Evolutionary conservation across 768 basidiomycete species (phyloP).

Genomic region (Phanerodontia chrysosporium): DNA sequence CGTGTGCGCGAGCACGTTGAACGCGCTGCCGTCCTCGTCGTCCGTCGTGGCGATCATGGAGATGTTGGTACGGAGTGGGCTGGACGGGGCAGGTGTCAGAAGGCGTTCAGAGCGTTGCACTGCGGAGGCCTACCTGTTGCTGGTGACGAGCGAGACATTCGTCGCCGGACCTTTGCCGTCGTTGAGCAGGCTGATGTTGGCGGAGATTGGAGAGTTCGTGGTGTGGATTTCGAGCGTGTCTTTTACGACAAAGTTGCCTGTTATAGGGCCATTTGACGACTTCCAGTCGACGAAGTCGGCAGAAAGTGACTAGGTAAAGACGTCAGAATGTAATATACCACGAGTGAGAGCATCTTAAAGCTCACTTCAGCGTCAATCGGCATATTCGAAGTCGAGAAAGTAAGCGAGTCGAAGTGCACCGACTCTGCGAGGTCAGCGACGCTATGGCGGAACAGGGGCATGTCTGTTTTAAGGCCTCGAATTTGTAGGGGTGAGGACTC

Average conservation of each 20-base stretch:
- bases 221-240: slow-evolving; percentile 27
- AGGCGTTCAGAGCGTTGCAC: background rate
- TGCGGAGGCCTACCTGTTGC: slow-evolving; percentile 37
- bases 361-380: slow-evolving; percentile 2
- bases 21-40: slow-evolving; percentile 26
- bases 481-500: slow-evolving; percentile 19
- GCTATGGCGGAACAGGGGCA: slow-evolving; percentile 27
- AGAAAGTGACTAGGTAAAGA: slow-evolving; percentile 27
- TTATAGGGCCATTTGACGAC: slow-evolving; percentile 32
- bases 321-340: background rate
- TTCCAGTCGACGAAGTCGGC: slow-evolving; percentile 18
- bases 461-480: slow-evolving; percentile 24
- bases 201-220: slow-evolving; percentile 31
- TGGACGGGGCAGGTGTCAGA: slow-evolving; percentile 14
- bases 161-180: slow-evolving; percentile 21
- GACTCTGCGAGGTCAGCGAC: slow-evolving; percentile 25
- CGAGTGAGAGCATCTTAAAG: background rate
- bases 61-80: slow-evolving; percentile 29
- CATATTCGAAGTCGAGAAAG: slow-evolving; percentile 6
- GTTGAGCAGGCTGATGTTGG: slow-evolving; percentile 23
- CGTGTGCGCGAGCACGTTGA: slow-evolving; percentile 27
- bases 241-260: slow-evolving; percentile 33
- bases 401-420: slow-evolving; percentile 13
- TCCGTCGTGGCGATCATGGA: slow-evolving; percentile 28
- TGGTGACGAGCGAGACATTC: slow-evolving; percentile 31